phyloP scores from a whole-genome alignment of 1,284 basidiomycete species.

The Rugosomyces carneus region DNA sequence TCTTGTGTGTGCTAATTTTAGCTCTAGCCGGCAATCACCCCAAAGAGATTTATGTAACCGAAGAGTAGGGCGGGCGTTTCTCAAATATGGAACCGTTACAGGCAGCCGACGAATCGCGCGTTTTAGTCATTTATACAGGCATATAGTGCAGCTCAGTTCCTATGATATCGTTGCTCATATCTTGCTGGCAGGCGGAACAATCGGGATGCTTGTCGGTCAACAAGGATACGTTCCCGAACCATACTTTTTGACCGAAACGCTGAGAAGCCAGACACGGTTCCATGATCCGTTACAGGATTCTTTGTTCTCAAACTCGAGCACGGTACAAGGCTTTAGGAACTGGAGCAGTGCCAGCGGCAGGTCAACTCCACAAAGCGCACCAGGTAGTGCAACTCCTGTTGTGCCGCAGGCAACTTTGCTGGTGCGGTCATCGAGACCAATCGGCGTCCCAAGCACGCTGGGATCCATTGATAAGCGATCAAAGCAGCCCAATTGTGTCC shows the following conservation, averaged over 20 bases:
- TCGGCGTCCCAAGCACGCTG: conserved; percentile 41
- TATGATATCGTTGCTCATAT: conserved; percentile 5
- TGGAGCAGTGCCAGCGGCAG: conserved; percentile 57
- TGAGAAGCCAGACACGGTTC: conserved; percentile 76
- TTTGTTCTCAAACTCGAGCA: conserved; percentile 65
- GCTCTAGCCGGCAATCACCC: conserved; percentile 11
- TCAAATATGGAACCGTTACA: conserved; percentile 46
- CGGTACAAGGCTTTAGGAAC: conserved; percentile 67
- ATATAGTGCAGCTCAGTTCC: neutral
- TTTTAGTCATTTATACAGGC: conserved; percentile 74
- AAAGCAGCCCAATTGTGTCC: conserved; percentile 41
- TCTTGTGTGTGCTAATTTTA: conserved; percentile 11
- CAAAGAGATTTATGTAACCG: neutral
- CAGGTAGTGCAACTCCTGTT: conserved; percentile 16
- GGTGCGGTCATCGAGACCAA: conserved; percentile 69
- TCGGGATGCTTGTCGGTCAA: conserved; percentile 78
- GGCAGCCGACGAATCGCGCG: conserved; percentile 64
- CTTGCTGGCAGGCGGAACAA: conserved; percentile 66
- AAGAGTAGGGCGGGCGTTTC: neutral
- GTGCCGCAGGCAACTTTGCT: conserved; percentile 46
- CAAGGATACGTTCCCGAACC: conserved; percentile 86
- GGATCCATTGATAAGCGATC: conserved; percentile 22
- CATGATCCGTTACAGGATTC: conserved; percentile 82
- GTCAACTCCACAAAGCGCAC: conserved; percentile 36
- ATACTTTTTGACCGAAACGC: conserved; percentile 77